phyloP scores from a whole-genome alignment of 331 rosid species.

The Quercus tomentella region DNA sequence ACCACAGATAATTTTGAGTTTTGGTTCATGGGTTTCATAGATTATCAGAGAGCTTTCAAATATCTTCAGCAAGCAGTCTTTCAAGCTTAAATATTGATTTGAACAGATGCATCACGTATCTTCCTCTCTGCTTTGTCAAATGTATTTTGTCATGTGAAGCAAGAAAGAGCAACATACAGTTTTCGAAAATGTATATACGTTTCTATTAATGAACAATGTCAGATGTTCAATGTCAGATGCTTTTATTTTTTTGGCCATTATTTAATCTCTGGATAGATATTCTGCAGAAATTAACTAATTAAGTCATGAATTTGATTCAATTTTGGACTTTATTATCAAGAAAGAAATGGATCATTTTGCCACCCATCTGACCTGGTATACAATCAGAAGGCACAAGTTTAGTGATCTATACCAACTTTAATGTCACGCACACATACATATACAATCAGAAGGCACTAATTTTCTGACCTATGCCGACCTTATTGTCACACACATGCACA shows the following conservation, averaged over 20 bases:
- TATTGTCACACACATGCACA: no score
- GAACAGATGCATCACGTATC: no score
- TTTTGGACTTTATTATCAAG: neutral
- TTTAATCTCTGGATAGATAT: neutral
- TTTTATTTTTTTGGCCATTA: neutral
- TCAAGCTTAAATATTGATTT: slow-evolving; percentile 6
- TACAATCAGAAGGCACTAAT: no score
- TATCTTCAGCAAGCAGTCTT: slow-evolving; percentile 44
- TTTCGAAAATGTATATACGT: neutral
- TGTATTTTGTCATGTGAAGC: neutral
- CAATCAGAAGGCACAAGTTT: neutral
- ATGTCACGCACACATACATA: neutral
- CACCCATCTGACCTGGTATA: neutral
- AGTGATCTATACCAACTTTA: neutral
- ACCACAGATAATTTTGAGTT: slow-evolving; percentile 61
- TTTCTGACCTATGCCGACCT: no score
- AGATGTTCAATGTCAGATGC: neutral
- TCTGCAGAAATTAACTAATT: neutral
- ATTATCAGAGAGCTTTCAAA: slow-evolving; percentile 37
- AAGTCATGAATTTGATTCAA: neutral
- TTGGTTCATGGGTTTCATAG: slow-evolving; percentile 63
- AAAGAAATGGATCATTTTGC: neutral
- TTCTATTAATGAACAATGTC: neutral
- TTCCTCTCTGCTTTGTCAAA: neutral
- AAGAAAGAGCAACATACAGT: neutral